Base-by-base conservation (phyloP, 2,329 filamentous ascomycete species). In the Colletotrichum spaethianum region DNA sequence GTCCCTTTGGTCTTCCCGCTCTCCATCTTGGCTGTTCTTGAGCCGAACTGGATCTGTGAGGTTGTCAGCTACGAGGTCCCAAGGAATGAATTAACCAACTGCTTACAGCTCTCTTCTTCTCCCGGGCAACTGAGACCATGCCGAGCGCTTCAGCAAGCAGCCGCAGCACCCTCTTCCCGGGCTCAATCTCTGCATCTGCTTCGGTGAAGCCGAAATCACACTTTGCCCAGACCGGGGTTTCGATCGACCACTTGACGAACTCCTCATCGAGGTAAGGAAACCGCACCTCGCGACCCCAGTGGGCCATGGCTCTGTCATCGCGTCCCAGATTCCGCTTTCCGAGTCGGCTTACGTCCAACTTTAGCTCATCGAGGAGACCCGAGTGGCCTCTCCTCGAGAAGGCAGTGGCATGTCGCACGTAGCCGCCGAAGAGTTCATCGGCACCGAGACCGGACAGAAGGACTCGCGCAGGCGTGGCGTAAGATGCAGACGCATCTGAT, bases 391-490 rank as follows among this genome's bases (percentile, higher is more conserved):
- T 83, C 9, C 92, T 89, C 8, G 87, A 84, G 79, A 93, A 98
- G 0, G 95, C 94, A 4, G 91, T 90, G 2, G 90, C 89, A 77
- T 99, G 96, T 9, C 97, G 91, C 12, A 91, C 91, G 80, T 99
- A 99, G 9, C 96, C 96, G 20, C 94, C 96, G 79, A 99, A 98
- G 1, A 99, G 89, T 82, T 99, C 96, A 78, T 99, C 96, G 1
- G 97, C 97, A 1, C 97, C 96, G 1, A 99, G 89, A 0, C 96
- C 97, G 0, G 96, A 98, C 0, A 99, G 86, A 1, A 99, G 88
- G 0, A 98, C 94, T 40, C 94, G 91, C 1, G 95, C 94, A 0
- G 91, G 85, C 0, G 94, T 95, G 12, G 83, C 86, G 78, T 95
- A 95, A 0, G 80, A 75, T 6, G 76, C 55, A 0, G 76, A 67